Base-by-base conservation (phyloP, 2,329 filamentous ascomycete genomes). In the Ophiostoma sp. region DNA sequence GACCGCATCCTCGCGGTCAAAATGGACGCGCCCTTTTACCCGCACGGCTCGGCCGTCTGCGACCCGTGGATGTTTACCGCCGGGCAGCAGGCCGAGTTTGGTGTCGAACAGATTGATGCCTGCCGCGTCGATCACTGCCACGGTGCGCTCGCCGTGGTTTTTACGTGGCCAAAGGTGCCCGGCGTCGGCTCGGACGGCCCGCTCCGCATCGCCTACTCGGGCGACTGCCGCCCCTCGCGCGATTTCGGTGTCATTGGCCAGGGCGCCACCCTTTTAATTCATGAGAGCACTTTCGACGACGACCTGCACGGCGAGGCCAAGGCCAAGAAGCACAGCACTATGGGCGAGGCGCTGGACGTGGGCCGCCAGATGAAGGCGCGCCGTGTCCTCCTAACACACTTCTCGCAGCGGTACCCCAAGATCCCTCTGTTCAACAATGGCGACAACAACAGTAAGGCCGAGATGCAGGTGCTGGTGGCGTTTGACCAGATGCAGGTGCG, bases 261-360 rank as follows among this genome's bases (percentile, higher is more conserved):
- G 63, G 90, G 90, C 75, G 91, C 92, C 1, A 97, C 95, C 17
- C 87, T 99, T 7, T 88, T 98, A 5, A 89, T 99, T 72, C 96
- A 99, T 84, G 96, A 99, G 86, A 95, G 94, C 75, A 99, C 96
- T 0, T 98, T 99, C 79, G 93, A 96, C 77, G 93, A 97, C 79
- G 93, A 96, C 78, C 88, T 97, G 77, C 78, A 82, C 52, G 88
- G 87, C 19, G 95, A 98, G 78, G 96, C 96, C 3, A 80, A 87
- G 36, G 93, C 92, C 70, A 99, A 99, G 88, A 94, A 92, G 79
- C 96, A 99, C 84, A 93, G 89, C 52, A 99, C 96, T 9, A 93
- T 94, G 75, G 88, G 88, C 17, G 96, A 99, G 83, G 96, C 96
- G 0, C 87, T 99, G 3, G 86, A 85, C 61, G 88, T 98, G 2